Base-by-base conservation (phyloP, 768 basidiomycete genomes). In the Lactarius hengduanensis region DNA sequence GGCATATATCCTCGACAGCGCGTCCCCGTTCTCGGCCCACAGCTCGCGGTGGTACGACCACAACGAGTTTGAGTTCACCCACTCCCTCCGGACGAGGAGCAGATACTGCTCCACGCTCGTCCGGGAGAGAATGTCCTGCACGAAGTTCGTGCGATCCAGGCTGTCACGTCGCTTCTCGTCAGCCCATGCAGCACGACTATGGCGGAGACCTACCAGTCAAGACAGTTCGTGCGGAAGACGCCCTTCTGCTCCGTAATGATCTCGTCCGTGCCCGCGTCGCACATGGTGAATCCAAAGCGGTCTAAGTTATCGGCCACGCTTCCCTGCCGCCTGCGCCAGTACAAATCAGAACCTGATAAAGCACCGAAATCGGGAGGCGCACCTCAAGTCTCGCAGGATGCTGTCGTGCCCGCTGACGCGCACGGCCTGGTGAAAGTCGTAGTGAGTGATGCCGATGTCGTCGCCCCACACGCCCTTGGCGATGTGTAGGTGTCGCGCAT, bases 1-100 rank as follows among this genome's bases (percentile, higher is more conserved):
- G 47, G 96, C 96, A 76, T 99, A 99, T 70, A 96, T 96, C 64
- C 89, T 88, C 20, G 92, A 94, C 45, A 99, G 76, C 0, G 92
- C 91, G 74, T 97, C 95, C 15, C 95, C 95, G 72, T 94, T 96
- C 79, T 96, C 96, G 1, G 97, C 97, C 96, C 96, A 99, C 4
- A 98, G 79, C 74, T 96, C 92, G 26, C 96, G 87, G 76, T 98
- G 96, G 56, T 91, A 81, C 0, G 85, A 81, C 93, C 95, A 98
- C 11, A 98, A 79, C 9, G 83, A 77, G 64, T 79, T 80, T 11
- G 86, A 86, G 61, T 84, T 82, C 34, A 86, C 73, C 90, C 92
- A 95, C 73, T 90, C 89, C 2, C 87, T 85, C 47, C 87, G 87
- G 59, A 91, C 86, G 45, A 94, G 87, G 50, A 81, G 75, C 43